phyloP scores from a whole-genome alignment of 1,284 basidiomycete species.

The Peniophora sp. region DNA sequence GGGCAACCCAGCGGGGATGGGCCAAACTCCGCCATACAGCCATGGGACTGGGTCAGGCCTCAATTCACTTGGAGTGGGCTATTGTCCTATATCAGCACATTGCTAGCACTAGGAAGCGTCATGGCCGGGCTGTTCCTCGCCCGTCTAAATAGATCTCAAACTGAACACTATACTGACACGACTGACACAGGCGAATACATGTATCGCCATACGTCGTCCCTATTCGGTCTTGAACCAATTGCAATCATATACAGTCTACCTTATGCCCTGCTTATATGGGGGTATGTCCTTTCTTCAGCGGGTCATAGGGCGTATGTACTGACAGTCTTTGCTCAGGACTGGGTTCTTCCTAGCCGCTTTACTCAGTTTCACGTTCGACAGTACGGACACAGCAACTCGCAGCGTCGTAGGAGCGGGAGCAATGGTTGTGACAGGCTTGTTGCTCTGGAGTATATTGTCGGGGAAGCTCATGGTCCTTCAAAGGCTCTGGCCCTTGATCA shows the following conservation, averaged over 20 bases:
- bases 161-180: slow-evolving; percentile 2
- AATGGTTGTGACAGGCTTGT: neutral
- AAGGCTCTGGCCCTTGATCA: no score
- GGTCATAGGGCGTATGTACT: no score
- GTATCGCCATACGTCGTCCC: slow-evolving; percentile 12
- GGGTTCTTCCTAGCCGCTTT: neutral
- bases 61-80: slow-evolving; percentile 17
- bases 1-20: slow-evolving; percentile 1
- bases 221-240: slow-evolving; percentile 26
- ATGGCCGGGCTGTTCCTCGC: slow-evolving; percentile 33
- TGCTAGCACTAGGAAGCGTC: slow-evolving; percentile 29
- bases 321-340: neutral
- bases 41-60: no score
- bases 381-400: neutral
- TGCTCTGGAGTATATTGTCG: no score
- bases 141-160: slow-evolving; percentile 24
- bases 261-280: slow-evolving; percentile 30
- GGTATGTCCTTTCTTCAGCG: slow-evolving; percentile 17
- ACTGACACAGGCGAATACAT: slow-evolving; percentile 17
- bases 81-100: slow-evolving; percentile 30
- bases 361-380: neutral
- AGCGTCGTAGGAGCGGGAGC: neutral
- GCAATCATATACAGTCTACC: slow-evolving; percentile 31
- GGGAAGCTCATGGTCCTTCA: no score
- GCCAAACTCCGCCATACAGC: neutral